These are phyloP conservation scores for Silene conica DNA, from an alignment of 148 eudicot genomes.

Conservation along the genomic window DNA sequence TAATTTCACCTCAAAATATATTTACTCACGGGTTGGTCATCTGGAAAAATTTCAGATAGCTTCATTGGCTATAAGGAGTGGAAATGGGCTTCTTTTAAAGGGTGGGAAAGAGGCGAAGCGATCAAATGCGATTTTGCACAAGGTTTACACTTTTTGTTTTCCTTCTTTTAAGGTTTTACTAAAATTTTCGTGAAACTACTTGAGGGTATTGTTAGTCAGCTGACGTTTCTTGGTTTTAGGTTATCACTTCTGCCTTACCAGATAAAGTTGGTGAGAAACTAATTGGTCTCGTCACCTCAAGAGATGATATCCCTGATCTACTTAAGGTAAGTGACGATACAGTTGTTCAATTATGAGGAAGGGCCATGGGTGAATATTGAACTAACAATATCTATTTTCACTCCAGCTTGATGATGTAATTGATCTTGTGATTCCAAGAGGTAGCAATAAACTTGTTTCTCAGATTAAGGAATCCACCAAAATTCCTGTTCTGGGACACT, in stretches of 20 bases:
- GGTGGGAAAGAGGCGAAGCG: conserved; percentile 94
- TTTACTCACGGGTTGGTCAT: neutral
- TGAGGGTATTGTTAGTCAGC: neutral
- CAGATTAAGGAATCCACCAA: conserved; percentile 92
- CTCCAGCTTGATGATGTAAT: conserved; percentile 94
- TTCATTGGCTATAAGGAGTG: conserved; percentile 86
- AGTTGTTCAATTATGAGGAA: neutral
- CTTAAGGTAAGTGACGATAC: conserved; percentile 51
- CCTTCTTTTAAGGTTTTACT: neutral
- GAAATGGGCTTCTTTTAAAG: conserved; percentile 91
- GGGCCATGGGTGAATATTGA: neutral
- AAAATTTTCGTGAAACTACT: neutral
- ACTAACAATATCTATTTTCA: conserved; percentile 14
- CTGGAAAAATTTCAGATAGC: conserved; percentile 52
- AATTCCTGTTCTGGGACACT: conserved; percentile 95
- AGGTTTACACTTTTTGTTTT: conserved; percentile 40
- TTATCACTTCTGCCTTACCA: conserved; percentile 81
- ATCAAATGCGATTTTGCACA: conserved; percentile 83
- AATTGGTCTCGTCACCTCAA: conserved; percentile 81
- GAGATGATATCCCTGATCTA: conserved; percentile 89
- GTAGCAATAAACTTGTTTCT: conserved; percentile 95
- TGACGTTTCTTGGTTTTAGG: conserved; percentile 31
- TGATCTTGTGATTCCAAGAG: conserved; percentile 98
- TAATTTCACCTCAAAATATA: neutral
- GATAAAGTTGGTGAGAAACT: conserved; percentile 68